phyloP scores from a whole-genome alignment of 352 stramenopile genomes.

The Elongisporangium senticosum region DNA sequence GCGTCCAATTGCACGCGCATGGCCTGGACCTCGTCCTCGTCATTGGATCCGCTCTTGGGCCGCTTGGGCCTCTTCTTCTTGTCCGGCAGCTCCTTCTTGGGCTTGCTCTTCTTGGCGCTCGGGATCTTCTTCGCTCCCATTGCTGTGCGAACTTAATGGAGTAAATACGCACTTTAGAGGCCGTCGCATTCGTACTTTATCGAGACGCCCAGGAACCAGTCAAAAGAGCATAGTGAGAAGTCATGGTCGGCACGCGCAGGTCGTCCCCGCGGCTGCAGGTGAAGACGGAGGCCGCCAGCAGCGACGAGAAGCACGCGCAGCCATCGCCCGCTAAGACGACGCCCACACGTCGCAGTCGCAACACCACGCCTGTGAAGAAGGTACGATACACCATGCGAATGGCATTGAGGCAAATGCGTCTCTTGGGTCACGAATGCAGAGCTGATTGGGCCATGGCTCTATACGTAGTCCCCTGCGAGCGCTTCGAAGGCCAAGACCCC shows the following conservation, averaged over 20 bases:
- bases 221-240: slow-evolving; percentile 3
- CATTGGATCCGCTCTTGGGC: slow-evolving; percentile 15
- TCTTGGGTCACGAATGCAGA: too few relatives aligned
- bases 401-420: background rate
- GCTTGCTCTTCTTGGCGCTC: background rate
- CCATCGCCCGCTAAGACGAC: slow-evolving; percentile 1
- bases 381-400: background rate
- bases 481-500: background rate
- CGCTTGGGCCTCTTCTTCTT: slow-evolving; percentile 35
- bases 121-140: slow-evolving; percentile 3
- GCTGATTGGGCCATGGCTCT: too few relatives aligned
- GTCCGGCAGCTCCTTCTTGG: slow-evolving; percentile 2
- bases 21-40: slow-evolving; percentile 44
- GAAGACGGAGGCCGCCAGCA: slow-evolving; percentile 13
- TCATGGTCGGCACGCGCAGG: slow-evolving; percentile 62
- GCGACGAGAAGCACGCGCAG: slow-evolving; percentile 11
- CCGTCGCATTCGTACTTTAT: slow-evolving; percentile 5
- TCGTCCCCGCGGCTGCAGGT: slow-evolving; percentile 57
- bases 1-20: slow-evolving; percentile 52
- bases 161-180: background rate
- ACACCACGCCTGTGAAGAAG: slow-evolving; percentile 1
- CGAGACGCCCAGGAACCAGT: background rate
- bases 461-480: background rate
- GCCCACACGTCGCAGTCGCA: slow-evolving; percentile 9
- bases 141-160: background rate